Conservation (phyloP, 306 rosid species). For the Senna tora region DNA sequence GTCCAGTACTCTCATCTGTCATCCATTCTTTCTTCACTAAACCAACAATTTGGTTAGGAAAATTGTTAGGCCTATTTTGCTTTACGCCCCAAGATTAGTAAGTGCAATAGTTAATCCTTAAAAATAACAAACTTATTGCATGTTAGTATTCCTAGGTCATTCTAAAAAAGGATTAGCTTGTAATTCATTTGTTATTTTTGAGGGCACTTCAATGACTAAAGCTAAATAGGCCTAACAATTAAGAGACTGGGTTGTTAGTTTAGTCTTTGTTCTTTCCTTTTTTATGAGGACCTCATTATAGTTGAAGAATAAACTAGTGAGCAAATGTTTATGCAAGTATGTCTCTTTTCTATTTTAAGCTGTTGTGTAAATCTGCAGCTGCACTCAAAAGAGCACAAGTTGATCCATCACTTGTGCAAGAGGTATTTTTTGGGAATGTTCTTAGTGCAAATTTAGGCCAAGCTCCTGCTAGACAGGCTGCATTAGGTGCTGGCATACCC, state of each 20-base stretch:
- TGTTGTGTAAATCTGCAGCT: conserved; percentile 50
- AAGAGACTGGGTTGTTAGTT: neutral
- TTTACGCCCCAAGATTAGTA: neutral
- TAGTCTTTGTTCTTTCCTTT: conserved; percentile 1
- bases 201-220: neutral
- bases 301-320: neutral
- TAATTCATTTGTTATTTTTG: neutral
- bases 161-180: neutral
- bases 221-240: neutral
- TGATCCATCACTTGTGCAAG: conserved; percentile 89
- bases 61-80: neutral
- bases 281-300: neutral
- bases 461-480: conserved; percentile 98
- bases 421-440: conserved; percentile 93
- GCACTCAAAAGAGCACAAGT: conserved; percentile 86
- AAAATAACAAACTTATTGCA: neutral
- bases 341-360: neutral
- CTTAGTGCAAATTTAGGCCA: conserved; percentile 94
- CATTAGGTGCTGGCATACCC: conserved; percentile 91
- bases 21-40: neutral
- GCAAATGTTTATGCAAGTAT: conserved; percentile 1
- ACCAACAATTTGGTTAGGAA: neutral
- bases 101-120: too few species aligned
- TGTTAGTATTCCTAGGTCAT: too few species aligned
- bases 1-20: neutral